These are phyloP conservation scores for Macrotyloma uniflorum DNA, from an alignment of 306 rosid species.

Conservation along the genomic window DNA sequence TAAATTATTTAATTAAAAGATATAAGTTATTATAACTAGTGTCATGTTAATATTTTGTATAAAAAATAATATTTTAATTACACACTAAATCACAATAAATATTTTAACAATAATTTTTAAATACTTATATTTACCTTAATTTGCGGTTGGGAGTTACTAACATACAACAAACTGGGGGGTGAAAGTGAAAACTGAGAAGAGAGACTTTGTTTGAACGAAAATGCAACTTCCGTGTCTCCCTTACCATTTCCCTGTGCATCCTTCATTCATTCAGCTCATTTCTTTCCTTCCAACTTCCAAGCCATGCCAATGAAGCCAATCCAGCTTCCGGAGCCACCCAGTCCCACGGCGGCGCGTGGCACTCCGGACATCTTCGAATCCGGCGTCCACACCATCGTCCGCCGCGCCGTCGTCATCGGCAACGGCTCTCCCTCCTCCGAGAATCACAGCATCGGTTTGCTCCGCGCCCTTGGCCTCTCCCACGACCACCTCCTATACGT, in stretches of 20 bases:
- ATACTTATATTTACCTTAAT: too few species aligned
- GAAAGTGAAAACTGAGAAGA: neutral
- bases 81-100: too few species aligned
- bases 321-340: conserved; percentile 78
- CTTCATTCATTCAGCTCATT: neutral
- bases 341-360: conserved; percentile 57
- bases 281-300: too few species aligned
- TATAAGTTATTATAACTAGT: too few species aligned
- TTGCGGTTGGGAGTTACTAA: too few species aligned
- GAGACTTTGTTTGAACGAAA: neutral
- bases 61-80: too few species aligned
- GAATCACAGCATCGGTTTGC: conserved; percentile 88
- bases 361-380: conserved; percentile 82
- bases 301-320: conserved; percentile 63
- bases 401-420: conserved; percentile 87
- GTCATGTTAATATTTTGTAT: too few species aligned
- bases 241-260: neutral
- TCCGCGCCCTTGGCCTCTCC: conserved; percentile 85
- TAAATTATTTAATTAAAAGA: too few species aligned
- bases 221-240: neutral
- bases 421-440: conserved; percentile 73
- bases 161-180: too few species aligned
- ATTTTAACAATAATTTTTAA: too few species aligned
- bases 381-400: conserved; percentile 68
- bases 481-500: conserved; percentile 60